Conservation (phyloP, 129 eudicot genomes). For the Kitagawia praeruptora region DNA sequence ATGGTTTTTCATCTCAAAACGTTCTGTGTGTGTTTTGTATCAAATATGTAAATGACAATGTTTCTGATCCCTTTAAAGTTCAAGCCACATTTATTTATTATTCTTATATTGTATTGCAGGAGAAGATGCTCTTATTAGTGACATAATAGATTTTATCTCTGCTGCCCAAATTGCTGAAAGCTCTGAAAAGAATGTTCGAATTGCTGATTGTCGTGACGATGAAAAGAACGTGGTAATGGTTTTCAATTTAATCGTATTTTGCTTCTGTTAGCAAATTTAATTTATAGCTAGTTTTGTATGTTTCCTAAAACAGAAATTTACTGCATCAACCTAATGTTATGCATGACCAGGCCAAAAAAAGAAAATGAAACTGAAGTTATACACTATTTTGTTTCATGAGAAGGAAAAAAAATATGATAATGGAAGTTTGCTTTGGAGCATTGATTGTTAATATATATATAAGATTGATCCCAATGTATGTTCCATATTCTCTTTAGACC, state of each 20-base stretch:
- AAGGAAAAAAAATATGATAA: background rate
- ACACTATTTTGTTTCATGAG: background rate
- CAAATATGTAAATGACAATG: background rate
- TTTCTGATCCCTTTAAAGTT: background rate
- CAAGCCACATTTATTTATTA: background rate
- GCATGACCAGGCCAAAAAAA: background rate
- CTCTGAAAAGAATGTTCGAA: conserved; percentile 25
- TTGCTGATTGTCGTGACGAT: conserved; percentile 19
- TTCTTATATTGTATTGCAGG: conserved; percentile 38
- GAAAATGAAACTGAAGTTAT: background rate
- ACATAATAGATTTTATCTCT: conserved; percentile 69
- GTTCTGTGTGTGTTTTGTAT: background rate
- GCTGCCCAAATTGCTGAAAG: conserved; percentile 68
- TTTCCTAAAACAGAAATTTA: background rate
- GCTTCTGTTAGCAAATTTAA: background rate
- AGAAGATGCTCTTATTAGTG: conserved; percentile 44
- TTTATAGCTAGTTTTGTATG: background rate
- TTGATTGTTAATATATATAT: background rate
- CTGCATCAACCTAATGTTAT: background rate
- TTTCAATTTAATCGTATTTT: background rate
- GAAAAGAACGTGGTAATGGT: conserved; percentile 37
- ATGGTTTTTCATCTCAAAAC: background rate
- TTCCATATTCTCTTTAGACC: background rate
- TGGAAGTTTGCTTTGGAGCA: background rate
- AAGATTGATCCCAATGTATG: background rate